Percentiles rank a stretch among this genome's conserved stretches.
phyloP scores from a whole-genome alignment of 805 yeast genomes.

The Zygoascus tannicola region DNA sequence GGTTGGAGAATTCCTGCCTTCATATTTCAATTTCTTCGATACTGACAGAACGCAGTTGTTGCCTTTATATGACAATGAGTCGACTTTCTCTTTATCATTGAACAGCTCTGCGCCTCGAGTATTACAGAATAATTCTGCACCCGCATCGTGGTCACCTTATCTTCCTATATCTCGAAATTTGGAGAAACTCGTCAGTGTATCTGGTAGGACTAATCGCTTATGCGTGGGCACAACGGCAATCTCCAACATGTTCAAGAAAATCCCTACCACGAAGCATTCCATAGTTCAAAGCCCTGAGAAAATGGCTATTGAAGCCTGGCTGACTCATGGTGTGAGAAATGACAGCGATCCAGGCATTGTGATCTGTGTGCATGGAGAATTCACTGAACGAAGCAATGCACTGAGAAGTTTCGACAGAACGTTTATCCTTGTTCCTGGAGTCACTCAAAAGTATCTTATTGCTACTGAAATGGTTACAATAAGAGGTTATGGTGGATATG shows the following conservation, averaged over 20 bases:
- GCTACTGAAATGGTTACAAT: constrained; percentile 77
- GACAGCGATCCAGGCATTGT: constrained; percentile 69
- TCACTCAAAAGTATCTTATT: constrained; percentile 61
- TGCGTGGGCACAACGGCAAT: constrained; percentile 64
- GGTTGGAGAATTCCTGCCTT: constrained; percentile 68
- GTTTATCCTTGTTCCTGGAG: constrained; percentile 63
- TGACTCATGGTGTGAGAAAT: constrained; percentile 35
- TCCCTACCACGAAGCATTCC: constrained; percentile 71
- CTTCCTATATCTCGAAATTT: constrained; percentile 69
- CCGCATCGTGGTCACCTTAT: constrained; percentile 34
- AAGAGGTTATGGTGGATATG: constrained; percentile 46
- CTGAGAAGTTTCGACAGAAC: constrained; percentile 80
- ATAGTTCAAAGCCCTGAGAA: constrained; percentile 52
- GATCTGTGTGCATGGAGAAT: constrained; percentile 76
- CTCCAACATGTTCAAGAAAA: constrained; percentile 44
- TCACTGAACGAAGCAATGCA: constrained; percentile 42
- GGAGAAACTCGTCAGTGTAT: constrained; percentile 44
- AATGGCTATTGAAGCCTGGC: constrained; percentile 69
- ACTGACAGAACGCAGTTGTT: constrained; percentile 58
- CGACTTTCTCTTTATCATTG: constrained; percentile 74
- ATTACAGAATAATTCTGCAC: constrained; percentile 4
- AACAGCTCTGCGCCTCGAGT: constrained; percentile 60
- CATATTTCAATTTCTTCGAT: constrained; percentile 78
- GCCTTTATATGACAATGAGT: constrained; percentile 67
- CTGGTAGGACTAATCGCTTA: constrained; percentile 45